Evolutionary conservation across 345 rosid species (phyloP).

Genomic region (Brassica juncea): DNA sequence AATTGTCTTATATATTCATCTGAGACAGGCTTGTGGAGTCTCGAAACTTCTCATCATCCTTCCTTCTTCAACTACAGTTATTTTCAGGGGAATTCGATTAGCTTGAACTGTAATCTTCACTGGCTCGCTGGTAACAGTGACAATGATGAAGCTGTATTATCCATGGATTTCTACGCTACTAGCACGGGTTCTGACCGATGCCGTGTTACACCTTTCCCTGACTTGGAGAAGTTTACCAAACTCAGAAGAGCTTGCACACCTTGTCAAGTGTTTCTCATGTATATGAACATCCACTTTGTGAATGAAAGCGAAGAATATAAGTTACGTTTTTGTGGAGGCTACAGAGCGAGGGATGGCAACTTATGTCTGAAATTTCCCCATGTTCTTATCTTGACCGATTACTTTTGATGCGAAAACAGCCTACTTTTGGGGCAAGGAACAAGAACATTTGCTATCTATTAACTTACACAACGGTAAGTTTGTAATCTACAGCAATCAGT

Average conservation of each 20-base stretch:
- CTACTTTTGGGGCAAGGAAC: not conserved
- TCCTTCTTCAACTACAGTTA: not conserved
- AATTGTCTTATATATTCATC: not conserved
- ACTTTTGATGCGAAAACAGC: not conserved
- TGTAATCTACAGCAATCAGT: not conserved
- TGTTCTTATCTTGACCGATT: not conserved
- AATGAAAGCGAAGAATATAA: not conserved
- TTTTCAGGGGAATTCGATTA: not conserved
- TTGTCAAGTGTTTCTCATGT: not conserved
- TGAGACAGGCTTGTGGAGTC: constrained; percentile 22
- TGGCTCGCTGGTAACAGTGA: not conserved
- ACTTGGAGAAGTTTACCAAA: not conserved
- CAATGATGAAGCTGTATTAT: not conserved
- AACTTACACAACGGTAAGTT: not conserved
- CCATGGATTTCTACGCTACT: not conserved
- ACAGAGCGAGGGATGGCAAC: not conserved
- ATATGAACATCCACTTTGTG: not conserved
- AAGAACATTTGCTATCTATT: not conserved
- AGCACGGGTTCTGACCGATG: not conserved
- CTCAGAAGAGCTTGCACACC: not conserved
- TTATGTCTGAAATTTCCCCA: not conserved
- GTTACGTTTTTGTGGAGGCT: not conserved
- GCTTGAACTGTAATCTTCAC: constrained; percentile 18
- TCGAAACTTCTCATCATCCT: not conserved
- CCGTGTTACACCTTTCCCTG: not conserved